Evolutionary conservation across 1,284 basidiomycete genomes (phyloP).

Genomic region (Stygiomarasmius scandens): DNA sequence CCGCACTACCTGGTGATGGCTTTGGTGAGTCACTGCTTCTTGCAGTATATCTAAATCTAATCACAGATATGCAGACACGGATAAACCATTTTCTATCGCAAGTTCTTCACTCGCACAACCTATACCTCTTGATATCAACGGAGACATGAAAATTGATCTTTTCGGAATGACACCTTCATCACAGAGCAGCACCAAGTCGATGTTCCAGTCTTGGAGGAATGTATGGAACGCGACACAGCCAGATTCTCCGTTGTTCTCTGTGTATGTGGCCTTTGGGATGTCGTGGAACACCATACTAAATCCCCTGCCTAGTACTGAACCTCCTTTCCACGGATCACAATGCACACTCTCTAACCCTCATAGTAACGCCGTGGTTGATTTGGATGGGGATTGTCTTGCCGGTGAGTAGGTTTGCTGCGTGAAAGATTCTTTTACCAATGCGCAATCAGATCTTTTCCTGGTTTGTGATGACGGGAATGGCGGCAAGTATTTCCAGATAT

Average conservation of each 20-base stretch:
- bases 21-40: slow-evolving; percentile 58
- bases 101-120: slow-evolving; percentile 79
- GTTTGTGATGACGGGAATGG: slow-evolving; percentile 72
- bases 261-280: slow-evolving; percentile 46
- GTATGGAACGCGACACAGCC: slow-evolving; percentile 65
- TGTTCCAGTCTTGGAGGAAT: slow-evolving; percentile 76
- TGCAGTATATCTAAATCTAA: neutral
- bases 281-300: neutral
- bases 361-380: slow-evolving; percentile 93
- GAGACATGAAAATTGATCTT: slow-evolving; percentile 88
- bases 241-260: slow-evolving; percentile 55
- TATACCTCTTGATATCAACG: slow-evolving; percentile 84
- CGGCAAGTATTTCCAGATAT: slow-evolving; percentile 81
- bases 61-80: slow-evolving; percentile 30
- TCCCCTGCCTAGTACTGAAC: slow-evolving; percentile 47
- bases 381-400: slow-evolving; percentile 95
- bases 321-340: slow-evolving; percentile 61
- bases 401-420: slow-evolving; percentile 46
- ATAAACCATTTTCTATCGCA: slow-evolving; percentile 55
- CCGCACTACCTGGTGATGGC: slow-evolving; percentile 60
- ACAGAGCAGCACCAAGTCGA: slow-evolving; percentile 34
- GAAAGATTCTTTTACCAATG: slow-evolving; percentile 5
- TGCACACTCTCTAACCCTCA: slow-evolving; percentile 88
- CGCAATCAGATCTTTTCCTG: slow-evolving; percentile 80
- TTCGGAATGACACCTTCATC: slow-evolving; percentile 67